A percentile compares a stretch with the other conserved stretches of the same genome.
phyloP scores from a whole-genome alignment of 2,329 filamentous ascomycete species.

The Xylaria digitata region DNA sequence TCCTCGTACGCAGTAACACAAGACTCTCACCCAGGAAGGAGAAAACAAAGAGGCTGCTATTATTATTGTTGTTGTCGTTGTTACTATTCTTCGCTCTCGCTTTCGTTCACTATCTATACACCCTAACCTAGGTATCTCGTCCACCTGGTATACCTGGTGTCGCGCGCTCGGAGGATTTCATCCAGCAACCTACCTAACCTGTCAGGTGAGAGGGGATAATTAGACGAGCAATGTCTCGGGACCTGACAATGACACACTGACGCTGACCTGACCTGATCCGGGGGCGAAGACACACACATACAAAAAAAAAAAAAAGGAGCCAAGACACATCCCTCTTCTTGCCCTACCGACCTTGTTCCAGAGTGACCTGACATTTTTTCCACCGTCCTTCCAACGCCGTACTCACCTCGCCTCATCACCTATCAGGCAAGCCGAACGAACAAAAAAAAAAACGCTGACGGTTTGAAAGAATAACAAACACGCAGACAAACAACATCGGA shows the following conservation, averaged over 20 bases:
- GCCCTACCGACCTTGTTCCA: slow-evolving; percentile 29
- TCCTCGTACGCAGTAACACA: background rate
- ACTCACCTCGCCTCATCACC: too few species aligned
- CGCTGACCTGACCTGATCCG: slow-evolving; percentile 33
- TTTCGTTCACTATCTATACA: slow-evolving; percentile 3
- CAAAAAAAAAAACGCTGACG: too few species aligned
- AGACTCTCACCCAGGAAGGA: background rate
- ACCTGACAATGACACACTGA: slow-evolving; percentile 36
- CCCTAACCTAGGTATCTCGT: background rate
- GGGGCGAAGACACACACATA: slow-evolving; percentile 5
- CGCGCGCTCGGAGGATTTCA: slow-evolving; percentile 27
- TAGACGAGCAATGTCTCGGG: slow-evolving; percentile 48
- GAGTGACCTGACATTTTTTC: slow-evolving; percentile 33
- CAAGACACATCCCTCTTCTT: slow-evolving; percentile 9
- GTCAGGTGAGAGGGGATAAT: slow-evolving; percentile 35
- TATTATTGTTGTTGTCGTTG: too few species aligned
- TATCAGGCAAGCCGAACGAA: too few species aligned
- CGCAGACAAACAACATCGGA: too few species aligned
- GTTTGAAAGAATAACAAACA: too few species aligned
- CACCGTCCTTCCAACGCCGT: background rate
- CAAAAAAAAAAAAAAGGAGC: slow-evolving; percentile 1
- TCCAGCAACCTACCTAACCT: slow-evolving; percentile 16
- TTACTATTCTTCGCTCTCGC: background rate
- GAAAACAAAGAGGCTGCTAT: too few species aligned
- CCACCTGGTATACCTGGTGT: background rate